These are phyloP conservation scores for Porodaedalea pini DNA, from an alignment of 1,284 basidiomycete genomes.

Conservation along the genomic window DNA sequence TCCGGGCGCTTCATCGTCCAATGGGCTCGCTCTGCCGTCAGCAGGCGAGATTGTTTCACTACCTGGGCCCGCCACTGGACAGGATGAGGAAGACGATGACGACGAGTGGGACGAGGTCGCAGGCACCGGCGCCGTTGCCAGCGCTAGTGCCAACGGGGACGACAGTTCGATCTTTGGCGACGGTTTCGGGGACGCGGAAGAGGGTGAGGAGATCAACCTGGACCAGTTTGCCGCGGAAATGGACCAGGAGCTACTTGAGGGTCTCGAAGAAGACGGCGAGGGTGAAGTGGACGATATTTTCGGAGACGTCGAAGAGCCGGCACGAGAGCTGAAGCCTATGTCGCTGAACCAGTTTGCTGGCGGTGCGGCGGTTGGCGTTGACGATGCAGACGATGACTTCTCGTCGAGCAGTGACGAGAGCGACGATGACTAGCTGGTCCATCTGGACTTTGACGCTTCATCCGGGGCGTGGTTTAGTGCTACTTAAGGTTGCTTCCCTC, in stretches of 20 bases:
- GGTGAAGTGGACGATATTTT: constrained; percentile 34
- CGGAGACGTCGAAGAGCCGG: constrained; percentile 27
- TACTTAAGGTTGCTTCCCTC: no score
- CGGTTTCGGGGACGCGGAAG: constrained; percentile 31
- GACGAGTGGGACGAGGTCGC: constrained; percentile 41
- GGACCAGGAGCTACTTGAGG: constrained; percentile 36
- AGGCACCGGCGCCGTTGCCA: constrained; percentile 26
- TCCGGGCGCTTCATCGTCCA: constrained; percentile 32
- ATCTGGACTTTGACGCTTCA: neutral
- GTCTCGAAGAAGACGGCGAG: constrained; percentile 26
- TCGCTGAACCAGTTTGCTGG: constrained; percentile 51
- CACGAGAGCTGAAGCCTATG: constrained; percentile 38
- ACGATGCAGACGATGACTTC: constrained; percentile 51
- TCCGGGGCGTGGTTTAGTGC: no score
- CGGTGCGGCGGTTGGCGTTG: constrained; percentile 34
- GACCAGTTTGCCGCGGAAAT: constrained; percentile 42
- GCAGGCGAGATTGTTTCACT: constrained; percentile 24
- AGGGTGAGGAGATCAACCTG: constrained; percentile 28
- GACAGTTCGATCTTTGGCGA: constrained; percentile 22
- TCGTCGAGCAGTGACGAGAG: constrained; percentile 60
- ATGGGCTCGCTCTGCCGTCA: constrained; percentile 27
- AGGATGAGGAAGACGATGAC: constrained; percentile 33
- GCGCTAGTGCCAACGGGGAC: constrained; percentile 25
- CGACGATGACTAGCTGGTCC: constrained; percentile 50
- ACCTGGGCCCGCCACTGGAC: constrained; percentile 13